phyloP scores from a whole-genome alignment of 2,329 filamentous ascomycete genomes.

The Fusarium newnesense region DNA sequence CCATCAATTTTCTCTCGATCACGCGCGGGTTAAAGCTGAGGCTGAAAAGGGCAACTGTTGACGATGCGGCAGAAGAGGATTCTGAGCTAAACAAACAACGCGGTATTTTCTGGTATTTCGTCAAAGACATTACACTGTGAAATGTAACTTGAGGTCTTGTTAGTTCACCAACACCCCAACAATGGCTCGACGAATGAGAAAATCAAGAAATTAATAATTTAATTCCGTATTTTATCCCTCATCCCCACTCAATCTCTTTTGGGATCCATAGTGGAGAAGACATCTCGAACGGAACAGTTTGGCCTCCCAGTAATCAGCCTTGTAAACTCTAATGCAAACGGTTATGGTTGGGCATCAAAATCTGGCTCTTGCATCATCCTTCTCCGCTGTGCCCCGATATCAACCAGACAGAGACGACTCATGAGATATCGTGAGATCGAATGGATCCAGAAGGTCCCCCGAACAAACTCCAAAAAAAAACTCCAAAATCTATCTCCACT shows the following conservation, averaged over 20 bases:
- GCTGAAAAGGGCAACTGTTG: conserved; percentile 15
- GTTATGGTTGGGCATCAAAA: conserved; percentile 29
- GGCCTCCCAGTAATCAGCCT: conserved; percentile 19
- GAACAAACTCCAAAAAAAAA: background rate
- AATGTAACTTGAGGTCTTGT: background rate
- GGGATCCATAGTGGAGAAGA: conserved; percentile 12
- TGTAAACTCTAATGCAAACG: conserved; percentile 29
- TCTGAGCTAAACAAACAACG: background rate
- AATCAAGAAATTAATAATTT: background rate
- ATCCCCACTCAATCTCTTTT: conserved; percentile 14
- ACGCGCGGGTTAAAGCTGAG: conserved; percentile 19
- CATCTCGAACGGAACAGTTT: conserved; percentile 5
- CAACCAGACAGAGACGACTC: conserved; percentile 13
- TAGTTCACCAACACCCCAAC: background rate
- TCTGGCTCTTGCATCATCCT: conserved; percentile 23
- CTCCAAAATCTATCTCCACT: conserved; percentile 23
- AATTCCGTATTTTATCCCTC: conserved; percentile 22
- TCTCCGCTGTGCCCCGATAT: conserved; percentile 14
- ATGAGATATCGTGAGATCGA: background rate
- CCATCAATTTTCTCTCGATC: conserved; percentile 21
- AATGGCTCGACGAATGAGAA: conserved; percentile 9
- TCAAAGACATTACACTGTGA: background rate
- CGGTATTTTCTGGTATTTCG: conserved; percentile 10
- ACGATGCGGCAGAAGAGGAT: background rate
- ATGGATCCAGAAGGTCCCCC: conserved; percentile 17